Percentiles rank a stretch among this genome's conserved stretches.
Evolutionary conservation across 2,329 filamentous ascomycete genomes (phyloP).

Genomic region (Davidsoniella neocaledoniae): DNA sequence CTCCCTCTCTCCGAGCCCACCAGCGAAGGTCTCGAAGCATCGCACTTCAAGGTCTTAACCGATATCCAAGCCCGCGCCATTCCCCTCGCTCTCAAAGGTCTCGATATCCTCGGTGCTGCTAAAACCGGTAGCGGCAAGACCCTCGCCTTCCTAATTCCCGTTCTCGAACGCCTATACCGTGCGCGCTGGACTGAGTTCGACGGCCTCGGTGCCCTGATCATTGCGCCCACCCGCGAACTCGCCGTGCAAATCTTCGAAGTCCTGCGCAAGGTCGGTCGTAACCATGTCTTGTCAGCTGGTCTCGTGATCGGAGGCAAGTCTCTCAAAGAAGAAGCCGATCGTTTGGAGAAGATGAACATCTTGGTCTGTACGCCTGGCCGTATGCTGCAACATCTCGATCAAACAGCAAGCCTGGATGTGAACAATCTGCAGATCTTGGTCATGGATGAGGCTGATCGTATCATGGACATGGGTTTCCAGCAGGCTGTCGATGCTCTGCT

Average conservation of each 20-base stretch:
- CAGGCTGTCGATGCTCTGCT: slow-evolving; percentile 78
- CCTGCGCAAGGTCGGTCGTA: slow-evolving; percentile 70
- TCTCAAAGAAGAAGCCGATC: slow-evolving; percentile 69
- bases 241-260: slow-evolving; percentile 97
- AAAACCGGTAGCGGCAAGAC: slow-evolving; percentile 96
- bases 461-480: slow-evolving; percentile 96
- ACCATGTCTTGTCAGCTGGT: slow-evolving; percentile 83
- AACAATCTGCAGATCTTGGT: slow-evolving; percentile 87
- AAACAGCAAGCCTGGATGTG: slow-evolving; percentile 78
- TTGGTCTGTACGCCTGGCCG: slow-evolving; percentile 87
- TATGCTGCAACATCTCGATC: slow-evolving; percentile 89
- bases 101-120: slow-evolving; percentile 81
- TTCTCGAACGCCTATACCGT: slow-evolving; percentile 83
- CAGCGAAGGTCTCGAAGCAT: slow-evolving; percentile 58
- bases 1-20: slow-evolving; percentile 77
- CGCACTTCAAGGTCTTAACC: slow-evolving; percentile 79
- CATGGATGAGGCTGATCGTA: slow-evolving; percentile 87
- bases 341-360: slow-evolving; percentile 86
- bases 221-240: slow-evolving; percentile 86
- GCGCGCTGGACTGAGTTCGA: slow-evolving; percentile 80
- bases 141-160: slow-evolving; percentile 76
- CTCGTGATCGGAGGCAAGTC: slow-evolving; percentile 88
- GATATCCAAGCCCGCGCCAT: slow-evolving; percentile 87
- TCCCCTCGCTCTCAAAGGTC: slow-evolving; percentile 66
- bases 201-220: slow-evolving; percentile 78